A percentile compares a stretch with the other conserved stretches of the same genome.
Conservation (phyloP, 2,329 filamentous ascomycete genomes). For the Botrytis porri region DNA sequence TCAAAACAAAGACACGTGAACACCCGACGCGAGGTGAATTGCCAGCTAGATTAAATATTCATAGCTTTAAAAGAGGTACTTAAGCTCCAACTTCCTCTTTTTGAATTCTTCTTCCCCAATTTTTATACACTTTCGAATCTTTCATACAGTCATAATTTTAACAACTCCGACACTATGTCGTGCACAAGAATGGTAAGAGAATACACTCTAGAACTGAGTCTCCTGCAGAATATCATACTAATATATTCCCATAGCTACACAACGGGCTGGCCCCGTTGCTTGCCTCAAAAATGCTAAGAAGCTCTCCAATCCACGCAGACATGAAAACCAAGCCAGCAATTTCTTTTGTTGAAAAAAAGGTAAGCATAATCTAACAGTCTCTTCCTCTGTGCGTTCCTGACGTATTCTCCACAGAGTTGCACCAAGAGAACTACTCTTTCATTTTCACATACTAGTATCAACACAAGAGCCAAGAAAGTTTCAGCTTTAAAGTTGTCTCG, state of each 20-base stretch:
- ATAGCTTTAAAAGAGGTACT: background rate
- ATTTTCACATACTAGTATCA: background rate
- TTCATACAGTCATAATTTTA: background rate
- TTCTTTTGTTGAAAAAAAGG: background rate
- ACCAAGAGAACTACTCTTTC: background rate
- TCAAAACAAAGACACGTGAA: too few relatives aligned
- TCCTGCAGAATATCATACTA: background rate
- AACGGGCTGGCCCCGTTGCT: background rate
- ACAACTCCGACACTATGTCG: background rate
- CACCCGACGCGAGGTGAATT: background rate
- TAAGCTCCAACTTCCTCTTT: background rate
- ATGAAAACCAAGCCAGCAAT: background rate
- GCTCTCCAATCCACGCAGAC: background rate
- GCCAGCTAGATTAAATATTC: background rate
- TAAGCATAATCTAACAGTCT: background rate
- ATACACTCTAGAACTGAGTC: background rate
- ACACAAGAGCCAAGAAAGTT: background rate
- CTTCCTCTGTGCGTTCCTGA: background rate
- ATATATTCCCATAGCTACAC: background rate
- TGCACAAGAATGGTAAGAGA: background rate
- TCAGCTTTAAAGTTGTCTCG: background rate
- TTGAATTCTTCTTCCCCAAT: background rate
- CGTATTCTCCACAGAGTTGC: background rate
- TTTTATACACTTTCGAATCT: background rate
- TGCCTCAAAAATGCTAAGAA: background rate